These are phyloP conservation scores for Angophora floribunda DNA, from an alignment of 345 rosid species.

Conservation along the genomic window DNA sequence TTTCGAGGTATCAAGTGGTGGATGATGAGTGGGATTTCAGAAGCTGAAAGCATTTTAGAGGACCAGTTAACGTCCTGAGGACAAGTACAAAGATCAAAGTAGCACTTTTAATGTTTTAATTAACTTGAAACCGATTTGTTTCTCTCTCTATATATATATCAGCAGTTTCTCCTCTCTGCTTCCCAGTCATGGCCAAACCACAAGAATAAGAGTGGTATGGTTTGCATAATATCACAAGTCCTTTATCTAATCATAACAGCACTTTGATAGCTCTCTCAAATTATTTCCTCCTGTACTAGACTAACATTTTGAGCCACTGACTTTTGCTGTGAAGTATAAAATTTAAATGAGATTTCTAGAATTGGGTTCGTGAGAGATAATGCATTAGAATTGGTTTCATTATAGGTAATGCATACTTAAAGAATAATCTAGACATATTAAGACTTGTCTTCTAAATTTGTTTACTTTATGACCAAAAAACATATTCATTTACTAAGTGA, in stretches of 20 bases:
- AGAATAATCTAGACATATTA: background rate
- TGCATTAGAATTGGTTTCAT: background rate
- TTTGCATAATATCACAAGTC: background rate
- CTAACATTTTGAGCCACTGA: background rate
- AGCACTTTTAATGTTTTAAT: background rate
- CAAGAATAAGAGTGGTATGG: background rate
- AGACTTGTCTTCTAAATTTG: background rate
- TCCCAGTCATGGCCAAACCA: background rate
- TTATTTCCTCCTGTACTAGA: background rate
- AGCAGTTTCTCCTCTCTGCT: background rate
- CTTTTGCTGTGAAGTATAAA: background rate
- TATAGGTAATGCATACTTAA: background rate
- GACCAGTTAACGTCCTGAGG: background rate
- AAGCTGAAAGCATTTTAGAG: background rate
- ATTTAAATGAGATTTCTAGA: background rate
- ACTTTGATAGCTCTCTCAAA: background rate
- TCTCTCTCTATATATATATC: background rate
- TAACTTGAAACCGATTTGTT: background rate
- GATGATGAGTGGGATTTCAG: background rate
- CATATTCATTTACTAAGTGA: background rate
- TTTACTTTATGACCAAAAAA: background rate
- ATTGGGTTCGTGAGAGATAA: background rate
- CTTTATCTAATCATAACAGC: background rate
- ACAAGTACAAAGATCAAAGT: background rate
- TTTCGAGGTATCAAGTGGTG: background rate